These are phyloP conservation scores for Urtica urens DNA, from an alignment of 306 rosid species.

Conservation along the genomic window DNA sequence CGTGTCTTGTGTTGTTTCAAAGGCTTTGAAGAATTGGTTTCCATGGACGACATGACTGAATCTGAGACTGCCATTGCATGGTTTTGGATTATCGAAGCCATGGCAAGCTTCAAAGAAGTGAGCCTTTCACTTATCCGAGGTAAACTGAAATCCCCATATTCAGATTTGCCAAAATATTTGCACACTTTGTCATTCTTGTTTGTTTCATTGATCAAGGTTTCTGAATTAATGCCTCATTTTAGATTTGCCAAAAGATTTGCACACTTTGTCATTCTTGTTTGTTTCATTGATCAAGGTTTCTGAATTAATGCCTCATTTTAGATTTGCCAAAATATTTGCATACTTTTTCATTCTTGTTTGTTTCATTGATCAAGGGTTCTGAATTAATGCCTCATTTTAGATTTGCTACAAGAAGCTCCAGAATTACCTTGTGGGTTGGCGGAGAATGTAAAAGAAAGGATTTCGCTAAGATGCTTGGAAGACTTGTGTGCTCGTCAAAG, in stretches of 20 bases:
- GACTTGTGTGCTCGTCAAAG: slow-evolving; percentile 18
- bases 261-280: too few species aligned
- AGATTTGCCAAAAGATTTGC: too few species aligned
- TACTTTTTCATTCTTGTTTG: too few species aligned
- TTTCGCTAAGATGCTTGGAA: slow-evolving; percentile 72
- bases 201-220: neutral
- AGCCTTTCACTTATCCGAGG: slow-evolving; percentile 30
- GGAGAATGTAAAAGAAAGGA: slow-evolving; percentile 36
- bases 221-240: too few species aligned
- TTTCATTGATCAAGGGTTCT: too few species aligned
- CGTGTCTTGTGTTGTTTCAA: slow-evolving; percentile 1
- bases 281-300: too few species aligned
- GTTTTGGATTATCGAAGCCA: slow-evolving; percentile 64
- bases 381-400: too few species aligned
- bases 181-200: neutral
- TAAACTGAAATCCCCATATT: slow-evolving; percentile 1
- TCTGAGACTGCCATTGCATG: slow-evolving; percentile 34
- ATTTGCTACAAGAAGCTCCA: slow-evolving; percentile 34
- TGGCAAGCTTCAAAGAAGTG: slow-evolving; percentile 32
- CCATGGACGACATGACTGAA: slow-evolving; percentile 27
- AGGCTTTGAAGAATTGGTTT: slow-evolving; percentile 6
- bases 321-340: too few species aligned
- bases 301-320: too few species aligned
- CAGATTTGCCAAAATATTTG: neutral
- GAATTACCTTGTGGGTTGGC: slow-evolving; percentile 20